A percentile compares a stretch with the other conserved stretches of the same genome.
Evolutionary conservation across 1,284 basidiomycete genomes (phyloP).

Genomic region (Naganishia liquefaciens): DNA sequence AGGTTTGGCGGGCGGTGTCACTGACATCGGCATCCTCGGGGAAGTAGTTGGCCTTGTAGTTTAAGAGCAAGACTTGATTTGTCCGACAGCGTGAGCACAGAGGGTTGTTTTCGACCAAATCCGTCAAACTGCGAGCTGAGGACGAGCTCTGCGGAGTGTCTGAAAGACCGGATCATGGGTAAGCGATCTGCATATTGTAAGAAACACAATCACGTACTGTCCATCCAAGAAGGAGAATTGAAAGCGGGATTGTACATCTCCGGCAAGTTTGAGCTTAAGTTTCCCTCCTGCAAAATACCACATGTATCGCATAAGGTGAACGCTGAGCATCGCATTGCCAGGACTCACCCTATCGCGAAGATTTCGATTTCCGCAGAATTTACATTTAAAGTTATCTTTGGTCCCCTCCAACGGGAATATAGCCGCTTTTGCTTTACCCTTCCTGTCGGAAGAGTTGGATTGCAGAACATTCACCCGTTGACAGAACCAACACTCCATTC

Average conservation of each 20-base stretch:
- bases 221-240: background rate
- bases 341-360: conserved; percentile 15
- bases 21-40: conserved; percentile 24
- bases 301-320: background rate
- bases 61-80: conserved; percentile 21
- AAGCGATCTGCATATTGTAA: background rate
- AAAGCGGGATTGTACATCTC: conserved; percentile 19
- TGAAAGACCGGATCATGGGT: background rate
- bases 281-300: background rate
- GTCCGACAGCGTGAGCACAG: conserved; percentile 24
- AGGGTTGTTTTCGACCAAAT: background rate
- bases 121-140: too few relatives aligned
- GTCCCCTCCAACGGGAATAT: conserved; percentile 21
- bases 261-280: conserved; percentile 6
- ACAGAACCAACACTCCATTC: conserved; percentile 24
- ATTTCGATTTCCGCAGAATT: conserved; percentile 22
- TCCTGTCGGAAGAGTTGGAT: background rate
- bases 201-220: too few relatives aligned
- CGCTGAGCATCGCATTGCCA: too few relatives aligned
- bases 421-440: background rate
- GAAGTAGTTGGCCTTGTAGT: conserved; percentile 28
- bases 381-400: conserved; percentile 16
- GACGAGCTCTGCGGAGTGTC: background rate
- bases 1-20: background rate
- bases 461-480: conserved; percentile 5